Conservation (phyloP, 148 eudicot genomes). For the Vaccinium corymbosum region DNA sequence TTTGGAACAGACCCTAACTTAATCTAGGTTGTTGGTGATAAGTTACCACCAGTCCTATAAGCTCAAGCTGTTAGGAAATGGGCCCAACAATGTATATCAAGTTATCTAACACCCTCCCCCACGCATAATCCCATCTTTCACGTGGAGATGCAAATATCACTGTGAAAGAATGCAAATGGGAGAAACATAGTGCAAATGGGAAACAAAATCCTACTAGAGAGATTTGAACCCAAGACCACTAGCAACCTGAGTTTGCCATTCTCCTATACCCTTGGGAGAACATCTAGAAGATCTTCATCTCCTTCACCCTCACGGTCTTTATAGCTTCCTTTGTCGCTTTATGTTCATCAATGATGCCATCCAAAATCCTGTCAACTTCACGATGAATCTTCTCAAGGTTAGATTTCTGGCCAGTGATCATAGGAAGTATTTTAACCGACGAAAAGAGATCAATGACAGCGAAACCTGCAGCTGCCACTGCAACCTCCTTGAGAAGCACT, state of each 20-base stretch:
- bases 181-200: too few species aligned
- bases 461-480: slow-evolving; percentile 15
- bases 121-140: too few species aligned
- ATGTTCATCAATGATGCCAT: background rate
- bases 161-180: too few species aligned
- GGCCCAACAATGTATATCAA: too few species aligned
- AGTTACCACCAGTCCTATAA: too few species aligned
- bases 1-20: too few species aligned
- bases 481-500: background rate
- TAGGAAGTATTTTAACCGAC: background rate
- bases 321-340: background rate
- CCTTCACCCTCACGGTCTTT: background rate
- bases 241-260: background rate
- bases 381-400: background rate
- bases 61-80: too few species aligned
- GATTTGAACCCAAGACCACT: too few species aligned
- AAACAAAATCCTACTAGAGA: too few species aligned
- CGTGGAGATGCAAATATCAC: too few species aligned
- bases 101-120: too few species aligned
- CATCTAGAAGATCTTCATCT: background rate
- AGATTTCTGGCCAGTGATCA: background rate
- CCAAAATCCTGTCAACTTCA: background rate
- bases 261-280: background rate
- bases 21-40: too few species aligned
- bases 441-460: slow-evolving; percentile 16